Evolutionary conservation across 2,329 filamentous ascomycete species (phyloP).

Genomic region (Periconia digitata): DNA sequence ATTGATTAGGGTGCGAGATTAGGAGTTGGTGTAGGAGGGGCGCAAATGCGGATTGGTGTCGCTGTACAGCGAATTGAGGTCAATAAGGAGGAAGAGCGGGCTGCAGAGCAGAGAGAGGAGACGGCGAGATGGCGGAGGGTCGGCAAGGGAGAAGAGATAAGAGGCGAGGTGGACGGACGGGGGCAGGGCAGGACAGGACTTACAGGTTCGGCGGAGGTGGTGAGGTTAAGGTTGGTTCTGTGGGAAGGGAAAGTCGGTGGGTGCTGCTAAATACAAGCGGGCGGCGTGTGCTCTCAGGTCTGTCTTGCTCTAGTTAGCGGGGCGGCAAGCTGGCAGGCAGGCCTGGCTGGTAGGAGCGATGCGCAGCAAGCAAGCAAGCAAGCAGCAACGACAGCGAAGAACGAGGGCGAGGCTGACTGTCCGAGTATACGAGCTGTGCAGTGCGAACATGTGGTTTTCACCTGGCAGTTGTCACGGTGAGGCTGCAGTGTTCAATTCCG

Average conservation of each 20-base stretch:
- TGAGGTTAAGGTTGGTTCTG: conserved; percentile 37
- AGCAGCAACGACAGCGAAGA: too few species aligned
- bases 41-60: conserved; percentile 29
- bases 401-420: too few species aligned
- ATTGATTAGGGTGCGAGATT: conserved; percentile 45
- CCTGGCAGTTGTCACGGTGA: too few species aligned
- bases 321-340: conserved; percentile 15
- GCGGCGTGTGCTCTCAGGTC: conserved; percentile 42
- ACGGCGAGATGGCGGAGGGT: conserved; percentile 29
- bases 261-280: conserved; percentile 25
- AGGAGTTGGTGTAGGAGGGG: conserved; percentile 33
- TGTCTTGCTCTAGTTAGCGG: conserved; percentile 29
- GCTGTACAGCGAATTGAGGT: conserved; percentile 29
- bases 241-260: conserved; percentile 46
- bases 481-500: too few species aligned
- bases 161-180: conserved; percentile 29
- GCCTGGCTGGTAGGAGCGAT: background rate
- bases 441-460: too few species aligned
- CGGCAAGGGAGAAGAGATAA: conserved; percentile 33
- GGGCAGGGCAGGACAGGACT: too few species aligned
- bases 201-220: conserved; percentile 39
- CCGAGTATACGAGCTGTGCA: too few species aligned
- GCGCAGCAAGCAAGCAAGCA: too few species aligned
- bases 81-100: conserved; percentile 32
- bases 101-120: conserved; percentile 15